phyloP scores from a whole-genome alignment of 495 filamentous ascomycete genomes.

The Entonaema liquescens region DNA sequence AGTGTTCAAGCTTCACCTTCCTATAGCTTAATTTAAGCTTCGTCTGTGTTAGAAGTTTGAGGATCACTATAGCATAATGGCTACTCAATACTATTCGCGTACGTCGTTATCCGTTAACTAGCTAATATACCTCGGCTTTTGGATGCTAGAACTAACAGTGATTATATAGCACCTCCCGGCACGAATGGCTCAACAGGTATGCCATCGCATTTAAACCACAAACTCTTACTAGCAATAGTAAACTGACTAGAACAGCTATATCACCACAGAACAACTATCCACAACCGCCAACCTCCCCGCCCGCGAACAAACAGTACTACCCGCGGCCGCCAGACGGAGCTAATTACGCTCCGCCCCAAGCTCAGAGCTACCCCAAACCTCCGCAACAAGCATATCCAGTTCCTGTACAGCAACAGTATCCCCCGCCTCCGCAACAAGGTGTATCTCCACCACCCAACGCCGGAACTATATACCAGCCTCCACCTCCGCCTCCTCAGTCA shows the following conservation, averaged over 20 bases:
- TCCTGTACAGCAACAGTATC: conserved; percentile 54
- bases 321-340: conserved; percentile 47
- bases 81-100: conserved; percentile 44
- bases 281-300: conserved; percentile 49
- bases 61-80: conserved; percentile 28
- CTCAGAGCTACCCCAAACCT: conserved; percentile 46
- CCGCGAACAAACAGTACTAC: conserved; percentile 58
- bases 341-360: conserved; percentile 47
- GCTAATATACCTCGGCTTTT: conserved; percentile 6
- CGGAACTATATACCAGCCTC: conserved; percentile 44
- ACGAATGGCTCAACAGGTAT: conserved; percentile 41
- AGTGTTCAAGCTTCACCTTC: not conserved
- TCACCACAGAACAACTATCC: conserved; percentile 50
- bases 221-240: not conserved
- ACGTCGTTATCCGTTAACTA: conserved; percentile 6
- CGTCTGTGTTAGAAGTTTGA: not conserved
- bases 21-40: not conserved
- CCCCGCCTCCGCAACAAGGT: conserved; percentile 41
- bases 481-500: conserved; percentile 40
- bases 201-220: not conserved
- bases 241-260: conserved; percentile 31
- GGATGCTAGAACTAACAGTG: conserved; percentile 10
- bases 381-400: conserved; percentile 52
- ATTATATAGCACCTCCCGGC: conserved; percentile 38
- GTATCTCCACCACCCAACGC: conserved; percentile 43